Percentiles rank a stretch among this genome's conserved stretches.
Conservation (phyloP, 2,329 filamentous ascomycete genomes). For the Penicillium rolfsii region DNA sequence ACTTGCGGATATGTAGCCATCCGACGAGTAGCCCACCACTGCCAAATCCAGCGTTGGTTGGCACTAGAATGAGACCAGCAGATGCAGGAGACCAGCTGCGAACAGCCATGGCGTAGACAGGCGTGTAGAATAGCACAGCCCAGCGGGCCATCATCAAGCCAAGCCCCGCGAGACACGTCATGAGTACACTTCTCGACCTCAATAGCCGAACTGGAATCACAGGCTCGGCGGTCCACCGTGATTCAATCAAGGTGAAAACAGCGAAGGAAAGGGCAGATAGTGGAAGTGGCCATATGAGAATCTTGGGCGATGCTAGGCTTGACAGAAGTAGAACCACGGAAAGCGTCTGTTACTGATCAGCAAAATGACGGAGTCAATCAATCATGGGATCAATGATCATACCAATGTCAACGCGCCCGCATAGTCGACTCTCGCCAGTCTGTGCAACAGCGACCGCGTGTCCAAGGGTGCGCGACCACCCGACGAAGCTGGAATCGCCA, state of each 20-base stretch:
- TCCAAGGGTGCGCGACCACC: slow-evolving; percentile 43
- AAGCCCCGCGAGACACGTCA: slow-evolving; percentile 74
- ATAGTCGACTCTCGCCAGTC: slow-evolving; percentile 73
- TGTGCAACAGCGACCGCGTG: slow-evolving; percentile 50
- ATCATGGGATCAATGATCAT: slow-evolving; percentile 30
- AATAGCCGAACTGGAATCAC: slow-evolving; percentile 75
- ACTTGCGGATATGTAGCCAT: slow-evolving; percentile 72
- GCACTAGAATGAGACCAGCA: slow-evolving; percentile 75
- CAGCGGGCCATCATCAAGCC: slow-evolving; percentile 81
- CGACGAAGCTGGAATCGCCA: slow-evolving; percentile 63
- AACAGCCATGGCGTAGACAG: slow-evolving; percentile 77
- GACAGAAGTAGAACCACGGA: slow-evolving; percentile 74
- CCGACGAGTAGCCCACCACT: slow-evolving; percentile 73
- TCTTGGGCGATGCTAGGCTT: slow-evolving; percentile 65
- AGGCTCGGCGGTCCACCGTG: slow-evolving; percentile 66
- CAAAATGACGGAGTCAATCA: neutral
- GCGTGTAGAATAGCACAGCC: slow-evolving; percentile 78
- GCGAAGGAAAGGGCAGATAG: slow-evolving; percentile 63
- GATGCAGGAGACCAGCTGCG: slow-evolving; percentile 69
- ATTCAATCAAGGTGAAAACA: slow-evolving; percentile 64
- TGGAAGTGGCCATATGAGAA: slow-evolving; percentile 63
- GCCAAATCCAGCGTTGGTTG: slow-evolving; percentile 80
- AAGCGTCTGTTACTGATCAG: slow-evolving; percentile 50
- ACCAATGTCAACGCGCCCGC: slow-evolving; percentile 70
- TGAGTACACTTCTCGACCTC: slow-evolving; percentile 68